Base-by-base conservation (phyloP, 2,329 filamentous ascomycete genomes). In the Rutstroemia sp. region DNA sequence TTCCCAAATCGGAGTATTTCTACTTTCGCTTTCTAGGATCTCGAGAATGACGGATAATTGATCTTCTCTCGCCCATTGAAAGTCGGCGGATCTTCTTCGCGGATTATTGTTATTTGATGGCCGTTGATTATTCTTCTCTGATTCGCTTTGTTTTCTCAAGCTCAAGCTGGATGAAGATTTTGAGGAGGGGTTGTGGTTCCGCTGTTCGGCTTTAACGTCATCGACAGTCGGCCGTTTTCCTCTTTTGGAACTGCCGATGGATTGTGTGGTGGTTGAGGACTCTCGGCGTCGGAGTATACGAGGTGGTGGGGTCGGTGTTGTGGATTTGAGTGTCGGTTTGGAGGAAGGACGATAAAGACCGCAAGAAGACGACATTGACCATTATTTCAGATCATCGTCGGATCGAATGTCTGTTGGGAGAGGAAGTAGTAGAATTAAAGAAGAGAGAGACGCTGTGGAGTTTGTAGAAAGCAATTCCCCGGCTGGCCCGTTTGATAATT, bases 21-120 rank as follows among this genome's bases (percentile, higher is more conserved):
- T 53, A 48, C 57, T 50, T 45, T 55, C 47, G 30, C 58, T 57
- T 9, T 63, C 59, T n/a, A 63, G 38, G 21, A 59, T 57, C 54
- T 64, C 64, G 6, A 63, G 44, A 10, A 67, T 64, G 6, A 60
- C 60, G 27, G 60, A 64, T 19, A 67, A 58, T 58, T 64, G 63
- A 57, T 64, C 63, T 25, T 62, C 56, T 51, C 65, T 45, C 19
- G 63, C 62, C 63, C 61, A 64, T 44, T 60, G 42, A 44, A 59
- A 61, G 17, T 60, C 48, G 12, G 57, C 47, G 1, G 52, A 57
- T 49, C 12, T 23, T 14, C 47, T 19, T 54, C 25, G 21, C 4
- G 52, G 45, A 34, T 54, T 40, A n/a, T 49, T 49, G 21, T 54
- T 54, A 23, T 49, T 54, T 23, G 39, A 36, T 6, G 45, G 52